Conservation (phyloP, 2,329 filamentous ascomycete genomes). For the Fonsecaea multimorphosa region DNA sequence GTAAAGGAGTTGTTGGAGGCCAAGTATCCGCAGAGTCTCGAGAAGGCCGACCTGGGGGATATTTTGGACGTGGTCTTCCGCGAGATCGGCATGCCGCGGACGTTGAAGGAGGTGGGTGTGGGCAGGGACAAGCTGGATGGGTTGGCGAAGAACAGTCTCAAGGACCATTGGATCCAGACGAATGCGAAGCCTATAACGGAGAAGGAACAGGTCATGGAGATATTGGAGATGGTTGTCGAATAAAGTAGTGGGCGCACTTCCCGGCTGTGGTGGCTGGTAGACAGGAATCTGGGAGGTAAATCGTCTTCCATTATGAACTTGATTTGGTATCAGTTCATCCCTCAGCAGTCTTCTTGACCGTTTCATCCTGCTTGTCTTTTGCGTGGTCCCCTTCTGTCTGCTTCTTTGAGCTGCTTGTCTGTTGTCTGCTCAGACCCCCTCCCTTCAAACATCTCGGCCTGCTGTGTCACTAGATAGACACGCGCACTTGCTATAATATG, state of each 20-base stretch:
- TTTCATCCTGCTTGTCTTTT: too few species aligned
- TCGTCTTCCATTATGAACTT: background rate
- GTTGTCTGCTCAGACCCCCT: too few species aligned
- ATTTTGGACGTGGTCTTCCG: constrained; percentile 59
- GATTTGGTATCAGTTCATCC: background rate
- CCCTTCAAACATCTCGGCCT: too few species aligned
- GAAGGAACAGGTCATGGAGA: constrained; percentile 59
- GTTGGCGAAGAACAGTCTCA: constrained; percentile 58
- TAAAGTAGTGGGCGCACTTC: background rate
- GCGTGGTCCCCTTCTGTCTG: background rate
- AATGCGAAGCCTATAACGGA: constrained; percentile 59
- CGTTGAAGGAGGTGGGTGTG: constrained; percentile 59
- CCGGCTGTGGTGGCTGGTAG: background rate
- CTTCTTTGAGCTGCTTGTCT: background rate
- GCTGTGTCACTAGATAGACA: too few species aligned
- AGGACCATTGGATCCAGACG: constrained; percentile 58
- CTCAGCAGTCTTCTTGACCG: too few species aligned
- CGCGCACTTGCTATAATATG: background rate
- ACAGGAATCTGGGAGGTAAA: background rate
- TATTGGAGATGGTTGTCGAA: constrained; percentile 53
- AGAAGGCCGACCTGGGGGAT: constrained; percentile 57
- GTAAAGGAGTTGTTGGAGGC: constrained; percentile 47
- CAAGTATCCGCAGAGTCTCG: constrained; percentile 38
- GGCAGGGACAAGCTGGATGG: constrained; percentile 55
- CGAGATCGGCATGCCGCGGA: constrained; percentile 61